Evolutionary conservation across 176 grass and related monocot genomes (phyloP).

Genomic region (Pontederia crassipes): DNA sequence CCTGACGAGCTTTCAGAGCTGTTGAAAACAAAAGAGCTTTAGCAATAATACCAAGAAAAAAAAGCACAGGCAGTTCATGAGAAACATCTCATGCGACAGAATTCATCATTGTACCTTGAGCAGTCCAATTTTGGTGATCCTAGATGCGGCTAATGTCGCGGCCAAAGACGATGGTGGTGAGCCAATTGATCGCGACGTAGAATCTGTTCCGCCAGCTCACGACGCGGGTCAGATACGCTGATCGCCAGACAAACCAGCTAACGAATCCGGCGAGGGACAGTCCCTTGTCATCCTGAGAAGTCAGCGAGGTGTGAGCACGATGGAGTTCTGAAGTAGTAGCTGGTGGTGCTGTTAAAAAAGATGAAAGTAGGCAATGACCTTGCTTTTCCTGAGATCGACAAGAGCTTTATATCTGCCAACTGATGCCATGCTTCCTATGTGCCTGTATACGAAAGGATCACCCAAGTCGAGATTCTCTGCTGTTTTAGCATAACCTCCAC

Average conservation of each 20-base stretch:
- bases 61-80: too few relatives aligned
- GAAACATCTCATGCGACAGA: too few relatives aligned
- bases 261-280: slow-evolving; percentile 82
- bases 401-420: slow-evolving; percentile 97
- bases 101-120: too few relatives aligned
- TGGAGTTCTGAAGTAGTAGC: neutral
- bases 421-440: slow-evolving; percentile 91
- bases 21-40: too few relatives aligned
- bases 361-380: slow-evolving; percentile 22
- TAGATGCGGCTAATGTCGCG: slow-evolving; percentile 88
- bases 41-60: too few relatives aligned
- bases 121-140: neutral
- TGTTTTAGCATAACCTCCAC: slow-evolving; percentile 63
- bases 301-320: slow-evolving; percentile 1
- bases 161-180: slow-evolving; percentile 81
- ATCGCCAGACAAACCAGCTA: slow-evolving; percentile 90
- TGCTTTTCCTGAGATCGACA: slow-evolving; percentile 80
- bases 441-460: slow-evolving; percentile 69
- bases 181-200: slow-evolving; percentile 92
- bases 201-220: slow-evolving; percentile 95
- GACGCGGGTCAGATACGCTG: slow-evolving; percentile 83
- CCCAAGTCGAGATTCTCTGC: slow-evolving; percentile 40
- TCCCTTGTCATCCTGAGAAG: slow-evolving; percentile 65
- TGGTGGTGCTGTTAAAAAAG: neutral
- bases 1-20: too few relatives aligned